A percentile compares a stretch with the other conserved stretches of the same genome.
Evolutionary conservation across 2,329 filamentous ascomycete species (phyloP).

Genomic region (Nannizzia gypsea): DNA sequence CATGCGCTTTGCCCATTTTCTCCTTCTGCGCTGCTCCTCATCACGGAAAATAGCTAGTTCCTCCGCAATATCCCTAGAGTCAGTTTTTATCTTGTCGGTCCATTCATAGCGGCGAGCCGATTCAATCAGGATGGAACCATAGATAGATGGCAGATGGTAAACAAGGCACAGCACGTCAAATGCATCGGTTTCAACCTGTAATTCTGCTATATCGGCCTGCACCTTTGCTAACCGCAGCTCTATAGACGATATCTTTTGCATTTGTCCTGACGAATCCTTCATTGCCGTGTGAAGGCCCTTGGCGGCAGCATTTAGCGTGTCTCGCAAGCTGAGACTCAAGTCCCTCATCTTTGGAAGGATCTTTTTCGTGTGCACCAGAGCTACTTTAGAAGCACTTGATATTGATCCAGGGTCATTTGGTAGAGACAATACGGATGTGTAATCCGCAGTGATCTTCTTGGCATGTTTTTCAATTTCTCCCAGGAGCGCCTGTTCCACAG

Average conservation of each 20-base stretch:
- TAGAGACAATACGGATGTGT: conserved; percentile 62
- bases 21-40: conserved; percentile 77
- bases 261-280: conserved; percentile 55
- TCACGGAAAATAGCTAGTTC: conserved; percentile 88
- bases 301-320: conserved; percentile 39
- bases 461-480: conserved; percentile 77
- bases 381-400: conserved; percentile 52
- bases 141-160: conserved; percentile 74
- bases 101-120: conserved; percentile 78
- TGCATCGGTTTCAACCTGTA: conserved; percentile 65
- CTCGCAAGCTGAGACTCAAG: conserved; percentile 44
- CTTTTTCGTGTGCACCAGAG: conserved; percentile 51
- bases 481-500: conserved; percentile 55
- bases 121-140: conserved; percentile 79
- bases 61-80: conserved; percentile 78
- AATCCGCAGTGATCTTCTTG: conserved; percentile 78
- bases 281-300: conserved; percentile 58
- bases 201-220: conserved; percentile 57
- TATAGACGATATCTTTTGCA: conserved; percentile 71
- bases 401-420: conserved; percentile 54
- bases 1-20: conserved; percentile 80
- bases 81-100: conserved; percentile 77
- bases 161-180: conserved; percentile 73
- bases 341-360: conserved; percentile 50
- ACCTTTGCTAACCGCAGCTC: conserved; percentile 63